These are phyloP conservation scores for Colletotrichum sp. DNA, from an alignment of 2,329 filamentous ascomycete genomes.

Conservation along the genomic window DNA sequence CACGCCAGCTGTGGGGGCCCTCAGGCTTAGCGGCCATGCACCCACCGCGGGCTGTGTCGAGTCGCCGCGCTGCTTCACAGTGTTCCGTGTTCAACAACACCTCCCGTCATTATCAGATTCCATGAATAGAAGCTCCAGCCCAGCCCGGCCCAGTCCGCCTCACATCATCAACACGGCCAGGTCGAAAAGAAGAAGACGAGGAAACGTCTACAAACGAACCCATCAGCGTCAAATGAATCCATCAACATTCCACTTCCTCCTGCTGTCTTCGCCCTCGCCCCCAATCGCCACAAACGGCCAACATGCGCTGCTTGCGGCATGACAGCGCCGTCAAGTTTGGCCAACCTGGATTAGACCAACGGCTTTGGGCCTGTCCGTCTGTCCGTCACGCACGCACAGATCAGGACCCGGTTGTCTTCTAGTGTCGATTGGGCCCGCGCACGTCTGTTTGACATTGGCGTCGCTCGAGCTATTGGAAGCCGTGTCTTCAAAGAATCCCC, in stretches of 20 bases:
- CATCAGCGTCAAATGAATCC: not conserved
- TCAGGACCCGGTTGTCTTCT: not conserved
- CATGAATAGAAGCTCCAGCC: not conserved
- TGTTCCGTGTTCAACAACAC: not conserved
- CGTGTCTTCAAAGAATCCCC: not conserved
- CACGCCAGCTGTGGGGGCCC: not conserved
- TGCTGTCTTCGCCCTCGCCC: not conserved
- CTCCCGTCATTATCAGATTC: not conserved
- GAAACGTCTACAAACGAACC: not conserved
- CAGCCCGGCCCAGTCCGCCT: not conserved
- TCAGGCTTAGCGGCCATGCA: not conserved
- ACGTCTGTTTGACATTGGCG: constrained; percentile 12
- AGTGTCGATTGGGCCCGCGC: constrained; percentile 3
- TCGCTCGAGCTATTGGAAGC: constrained; percentile 14
- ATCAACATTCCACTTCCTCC: not conserved
- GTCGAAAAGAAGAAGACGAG: not conserved
- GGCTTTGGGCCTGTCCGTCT: not conserved
- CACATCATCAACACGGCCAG: not conserved
- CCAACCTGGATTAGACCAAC: not conserved
- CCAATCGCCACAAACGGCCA: not conserved
- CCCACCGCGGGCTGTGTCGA: not conserved
- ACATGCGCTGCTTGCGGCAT: constrained; percentile 14
- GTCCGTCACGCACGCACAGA: constrained; percentile 17
- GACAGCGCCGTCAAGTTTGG: not conserved
- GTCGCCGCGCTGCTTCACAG: not conserved